Percentiles rank a stretch among this genome's conserved stretches.
phyloP scores from a whole-genome alignment of 1,284 basidiomycete species.

The Coniferiporia sulphurascens region DNA sequence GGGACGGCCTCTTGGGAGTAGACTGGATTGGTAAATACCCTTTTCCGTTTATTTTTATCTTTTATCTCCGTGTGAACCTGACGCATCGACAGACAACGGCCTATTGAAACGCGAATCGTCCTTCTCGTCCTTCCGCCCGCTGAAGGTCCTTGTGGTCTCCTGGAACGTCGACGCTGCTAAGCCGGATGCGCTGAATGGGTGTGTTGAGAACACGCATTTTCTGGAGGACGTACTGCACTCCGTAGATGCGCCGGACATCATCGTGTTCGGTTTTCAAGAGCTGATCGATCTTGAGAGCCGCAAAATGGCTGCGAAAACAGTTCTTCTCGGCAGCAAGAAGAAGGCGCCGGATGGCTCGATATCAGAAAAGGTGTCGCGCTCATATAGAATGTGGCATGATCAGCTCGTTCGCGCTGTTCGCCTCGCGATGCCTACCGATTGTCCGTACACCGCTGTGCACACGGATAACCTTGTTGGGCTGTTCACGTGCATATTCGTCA shows the following conservation, averaged over 20 bases:
- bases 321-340: slow-evolving; percentile 64
- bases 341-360: slow-evolving; percentile 33
- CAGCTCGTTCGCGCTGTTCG: slow-evolving; percentile 70
- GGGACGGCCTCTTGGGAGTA: slow-evolving; percentile 85
- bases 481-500: slow-evolving; percentile 86
- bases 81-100: slow-evolving; percentile 54
- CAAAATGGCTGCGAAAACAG: slow-evolving; percentile 86
- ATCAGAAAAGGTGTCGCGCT: slow-evolving; percentile 75
- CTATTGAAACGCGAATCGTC: slow-evolving; percentile 69
- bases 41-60: slow-evolving; percentile 7
- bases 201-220: slow-evolving; percentile 65
- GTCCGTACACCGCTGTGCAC: slow-evolving; percentile 74
- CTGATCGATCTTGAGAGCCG: slow-evolving; percentile 91
- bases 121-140: slow-evolving; percentile 76
- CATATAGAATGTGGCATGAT: slow-evolving; percentile 88
- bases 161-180: slow-evolving; percentile 94
- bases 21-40: slow-evolving; percentile 78
- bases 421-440: slow-evolving; percentile 60
- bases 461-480: slow-evolving; percentile 90
- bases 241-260: slow-evolving; percentile 78
- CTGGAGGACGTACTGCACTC: slow-evolving; percentile 66
- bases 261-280: slow-evolving; percentile 94
- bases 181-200: slow-evolving; percentile 66
- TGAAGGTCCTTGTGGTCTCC: slow-evolving; percentile 80
- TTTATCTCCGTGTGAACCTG: not conserved